Evolutionary conservation across 805 yeast species (phyloP).

Genomic region (Lipomyces lipofer): DNA sequence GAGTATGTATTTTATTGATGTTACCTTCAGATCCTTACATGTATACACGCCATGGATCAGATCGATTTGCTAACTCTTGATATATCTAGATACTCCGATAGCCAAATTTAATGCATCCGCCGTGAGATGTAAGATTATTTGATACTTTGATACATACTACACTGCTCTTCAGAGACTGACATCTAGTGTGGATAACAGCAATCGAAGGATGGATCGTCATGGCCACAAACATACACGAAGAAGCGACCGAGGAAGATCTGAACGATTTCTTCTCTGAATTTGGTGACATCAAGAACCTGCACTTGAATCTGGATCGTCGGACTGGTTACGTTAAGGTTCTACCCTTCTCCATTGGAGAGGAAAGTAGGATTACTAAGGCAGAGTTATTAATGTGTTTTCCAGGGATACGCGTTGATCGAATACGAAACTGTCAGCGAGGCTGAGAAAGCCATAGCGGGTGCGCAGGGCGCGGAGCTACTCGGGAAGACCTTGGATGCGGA

Average conservation of each 20-base stretch:
- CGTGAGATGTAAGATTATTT: conserved; percentile 20
- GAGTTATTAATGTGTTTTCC: conserved; percentile 4
- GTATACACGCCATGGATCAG: too few relatives aligned
- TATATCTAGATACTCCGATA: conserved; percentile 10
- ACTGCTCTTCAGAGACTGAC: background rate
- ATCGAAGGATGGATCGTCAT: conserved; percentile 49
- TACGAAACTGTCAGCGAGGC: conserved; percentile 42
- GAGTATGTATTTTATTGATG: too few relatives aligned
- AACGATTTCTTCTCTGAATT: conserved; percentile 46
- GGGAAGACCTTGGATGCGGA: conserved; percentile 42
- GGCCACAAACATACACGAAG: conserved; percentile 47
- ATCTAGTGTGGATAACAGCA: conserved; percentile 32
- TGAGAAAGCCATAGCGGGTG: conserved; percentile 38
- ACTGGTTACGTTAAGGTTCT: conserved; percentile 46
- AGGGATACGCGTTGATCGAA: conserved; percentile 48
- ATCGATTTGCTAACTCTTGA: conserved; percentile 1
- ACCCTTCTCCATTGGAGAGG: background rate
- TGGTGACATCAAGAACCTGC: conserved; percentile 44
- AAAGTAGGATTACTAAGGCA: too few relatives aligned
- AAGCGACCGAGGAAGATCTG: conserved; percentile 49
- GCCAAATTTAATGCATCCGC: conserved; percentile 25
- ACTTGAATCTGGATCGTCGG: conserved; percentile 47
- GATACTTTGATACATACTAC: background rate
- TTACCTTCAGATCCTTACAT: too few relatives aligned
- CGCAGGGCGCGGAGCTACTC: conserved; percentile 40